Conservation (phyloP, 1,284 basidiomycete genomes). For the Golubevia pallescens region DNA sequence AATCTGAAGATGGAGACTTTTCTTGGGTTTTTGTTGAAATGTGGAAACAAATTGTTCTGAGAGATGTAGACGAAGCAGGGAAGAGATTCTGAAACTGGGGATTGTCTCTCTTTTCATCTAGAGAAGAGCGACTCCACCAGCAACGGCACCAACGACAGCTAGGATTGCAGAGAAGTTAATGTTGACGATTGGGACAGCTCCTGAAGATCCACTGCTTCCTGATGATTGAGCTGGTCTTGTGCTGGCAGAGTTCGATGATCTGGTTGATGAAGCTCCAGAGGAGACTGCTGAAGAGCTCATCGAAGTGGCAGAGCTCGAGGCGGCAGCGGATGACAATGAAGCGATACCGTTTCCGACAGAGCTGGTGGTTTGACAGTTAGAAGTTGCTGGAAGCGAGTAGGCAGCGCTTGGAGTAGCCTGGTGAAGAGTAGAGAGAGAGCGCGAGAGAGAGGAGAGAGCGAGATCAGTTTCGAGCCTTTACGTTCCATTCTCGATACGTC, state of each 20-base stretch:
- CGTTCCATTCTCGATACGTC: too few species aligned
- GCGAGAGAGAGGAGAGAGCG: too few species aligned
- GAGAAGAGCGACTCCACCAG: slow-evolving; percentile 8
- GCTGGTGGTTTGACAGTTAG: slow-evolving; percentile 35
- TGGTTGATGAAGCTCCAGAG: slow-evolving; percentile 8
- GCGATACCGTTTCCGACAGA: slow-evolving; percentile 54
- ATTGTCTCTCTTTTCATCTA: too few species aligned
- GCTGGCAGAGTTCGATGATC: neutral
- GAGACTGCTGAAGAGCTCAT: slow-evolving; percentile 10
- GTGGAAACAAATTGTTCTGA: too few species aligned
- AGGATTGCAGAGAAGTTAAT: neutral
- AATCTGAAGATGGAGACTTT: too few species aligned
- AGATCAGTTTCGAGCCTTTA: too few species aligned
- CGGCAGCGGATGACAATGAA: slow-evolving; percentile 24
- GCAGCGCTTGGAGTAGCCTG: slow-evolving; percentile 6
- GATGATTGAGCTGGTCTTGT: neutral
- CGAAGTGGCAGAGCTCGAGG: slow-evolving; percentile 1
- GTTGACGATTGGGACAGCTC: neutral
- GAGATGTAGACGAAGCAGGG: too few species aligned
- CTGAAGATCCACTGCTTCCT: slow-evolving; percentile 2
- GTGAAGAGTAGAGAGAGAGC: too few species aligned
- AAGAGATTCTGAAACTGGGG: too few species aligned
- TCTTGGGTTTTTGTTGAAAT: too few species aligned
- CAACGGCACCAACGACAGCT: slow-evolving; percentile 3
- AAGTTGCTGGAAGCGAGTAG: slow-evolving; percentile 52